Percentiles rank a stretch among this genome's conserved stretches.
Conservation (phyloP, 805 yeast genomes). For the Saccharomyces mikatae region DNA sequence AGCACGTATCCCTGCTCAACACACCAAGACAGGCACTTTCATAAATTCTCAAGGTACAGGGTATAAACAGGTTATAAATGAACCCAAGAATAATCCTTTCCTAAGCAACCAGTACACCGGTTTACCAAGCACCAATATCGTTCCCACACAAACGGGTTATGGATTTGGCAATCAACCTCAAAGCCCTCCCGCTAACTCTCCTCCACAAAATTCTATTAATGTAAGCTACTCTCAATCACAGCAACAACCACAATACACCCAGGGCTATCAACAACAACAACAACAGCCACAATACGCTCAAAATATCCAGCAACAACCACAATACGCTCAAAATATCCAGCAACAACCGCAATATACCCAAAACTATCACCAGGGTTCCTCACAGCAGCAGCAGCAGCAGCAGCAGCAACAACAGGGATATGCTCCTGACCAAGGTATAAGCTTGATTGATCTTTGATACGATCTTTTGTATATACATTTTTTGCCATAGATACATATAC, state of each 20-base stretch:
- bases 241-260: slow-evolving; percentile 2
- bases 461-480: neutral
- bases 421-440: slow-evolving; percentile 23
- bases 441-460: slow-evolving; percentile 24
- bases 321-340: neutral
- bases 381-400: slow-evolving; percentile 1
- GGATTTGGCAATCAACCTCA: slow-evolving; percentile 78
- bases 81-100: slow-evolving; percentile 36
- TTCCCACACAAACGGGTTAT: slow-evolving; percentile 83
- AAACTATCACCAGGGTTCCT: neutral
- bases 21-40: slow-evolving; percentile 72
- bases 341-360: neutral
- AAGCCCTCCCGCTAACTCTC: slow-evolving; percentile 1
- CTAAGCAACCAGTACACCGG: slow-evolving; percentile 65
- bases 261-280: neutral
- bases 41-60: slow-evolving; percentile 88
- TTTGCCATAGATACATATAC: neutral
- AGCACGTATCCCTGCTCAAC: slow-evolving; percentile 82
- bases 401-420: slow-evolving; percentile 20
- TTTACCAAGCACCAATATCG: slow-evolving; percentile 53
- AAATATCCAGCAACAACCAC: neutral
- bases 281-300: slow-evolving; percentile 1
- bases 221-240: neutral
- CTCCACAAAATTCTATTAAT: neutral
- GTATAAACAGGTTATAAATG: slow-evolving; percentile 40